Base-by-base conservation (phyloP, 257 asterid genomes). In the Anisodus acutangulus region DNA sequence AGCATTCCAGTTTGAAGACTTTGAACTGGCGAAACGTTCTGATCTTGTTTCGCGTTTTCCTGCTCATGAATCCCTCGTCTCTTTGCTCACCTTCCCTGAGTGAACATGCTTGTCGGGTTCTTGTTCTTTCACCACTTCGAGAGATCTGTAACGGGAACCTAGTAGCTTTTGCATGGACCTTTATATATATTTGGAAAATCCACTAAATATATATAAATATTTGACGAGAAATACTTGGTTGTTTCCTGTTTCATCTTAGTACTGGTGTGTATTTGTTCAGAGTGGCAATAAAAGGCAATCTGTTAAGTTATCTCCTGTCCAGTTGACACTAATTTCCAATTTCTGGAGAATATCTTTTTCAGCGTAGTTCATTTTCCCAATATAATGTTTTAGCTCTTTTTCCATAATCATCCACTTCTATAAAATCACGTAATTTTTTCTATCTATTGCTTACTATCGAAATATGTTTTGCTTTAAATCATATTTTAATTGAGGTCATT, bases 1-100 rank as follows among this genome's bases (percentile, higher is more conserved):
- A n/a, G 98, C 95, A 2, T 94, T 95, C 88, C 97, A 94, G 93
- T 95, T 94, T 79, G 97, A 95, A 66, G 98, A 95, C 85, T 95
- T 95, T 79, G 98, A 95, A 91, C 81, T 95, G 84, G 98, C 97
- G 16, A 92, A 93, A 58, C 93, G 93, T 16, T 88, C 92, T 6
- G 91, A 94, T 70, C 93, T 95, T 35, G 31, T 91, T 84, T 69
- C 91, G n/a, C 87, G 63, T 15, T 95, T 94, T 85, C 97, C 97
- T 19, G 86, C 86, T 83, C 83, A 92, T 35, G 89, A 92, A 85
- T 88, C 95, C 58, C 89, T 95, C 43, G 58, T 95, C 89, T 84
- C 92, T 74, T 70, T 88, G 89, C 97, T 95, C 88, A 88, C 96
- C 17, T 84, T 70, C 81, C 82, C 89, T 8, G 91, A 89, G 31